A percentile compares a stretch with the other conserved stretches of the same genome.
Evolutionary conservation across 2,329 filamentous ascomycete genomes (phyloP).

Genomic region (Apiospora saccharicola): DNA sequence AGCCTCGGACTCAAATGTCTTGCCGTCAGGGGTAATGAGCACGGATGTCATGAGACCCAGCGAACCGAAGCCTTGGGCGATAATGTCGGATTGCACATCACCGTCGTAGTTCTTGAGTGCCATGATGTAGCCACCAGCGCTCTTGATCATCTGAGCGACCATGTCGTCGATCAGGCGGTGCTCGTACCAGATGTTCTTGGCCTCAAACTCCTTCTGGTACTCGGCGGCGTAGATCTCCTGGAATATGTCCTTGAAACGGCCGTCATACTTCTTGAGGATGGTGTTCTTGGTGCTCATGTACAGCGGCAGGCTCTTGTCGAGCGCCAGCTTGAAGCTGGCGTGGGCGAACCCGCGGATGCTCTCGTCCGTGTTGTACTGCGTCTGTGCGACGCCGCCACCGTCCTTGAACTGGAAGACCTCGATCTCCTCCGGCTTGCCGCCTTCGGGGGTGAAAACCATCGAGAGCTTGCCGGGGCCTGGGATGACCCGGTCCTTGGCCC

Average conservation of each 20-base stretch:
- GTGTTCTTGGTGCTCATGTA: conserved; percentile 99
- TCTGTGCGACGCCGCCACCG: conserved; percentile 87
- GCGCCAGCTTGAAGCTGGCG: conserved; percentile 93
- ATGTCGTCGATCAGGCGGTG: conserved; percentile 99
- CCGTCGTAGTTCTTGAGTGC: conserved; percentile 99
- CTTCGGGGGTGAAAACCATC: conserved; percentile 92
- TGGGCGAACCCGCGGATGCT: conserved; percentile 95
- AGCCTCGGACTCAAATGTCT: conserved; percentile 96
- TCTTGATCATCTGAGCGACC: conserved; percentile 99
- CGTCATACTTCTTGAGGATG: conserved; percentile 98
- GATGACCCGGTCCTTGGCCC: conserved; percentile 90
- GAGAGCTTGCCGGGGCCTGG: conserved; percentile 85
- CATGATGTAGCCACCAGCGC: conserved; percentile 93
- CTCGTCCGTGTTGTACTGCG: conserved; percentile 98
- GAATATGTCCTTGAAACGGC: conserved; percentile 99
- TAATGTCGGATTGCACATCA: conserved; percentile 97
- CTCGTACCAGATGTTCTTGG: conserved; percentile 97
- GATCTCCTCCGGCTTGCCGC: conserved; percentile 82
- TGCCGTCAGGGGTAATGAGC: conserved; percentile 94
- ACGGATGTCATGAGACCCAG: conserved; percentile 98
- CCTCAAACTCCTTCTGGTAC: conserved; percentile 90
- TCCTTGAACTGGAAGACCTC: conserved; percentile 91
- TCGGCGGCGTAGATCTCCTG: conserved; percentile 90
- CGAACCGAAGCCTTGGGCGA: conserved; percentile 97
- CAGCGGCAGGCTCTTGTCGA: conserved; percentile 86